phyloP scores from a whole-genome alignment of 108 stramenopile genomes.

The Thalassiosira profunda region DNA sequence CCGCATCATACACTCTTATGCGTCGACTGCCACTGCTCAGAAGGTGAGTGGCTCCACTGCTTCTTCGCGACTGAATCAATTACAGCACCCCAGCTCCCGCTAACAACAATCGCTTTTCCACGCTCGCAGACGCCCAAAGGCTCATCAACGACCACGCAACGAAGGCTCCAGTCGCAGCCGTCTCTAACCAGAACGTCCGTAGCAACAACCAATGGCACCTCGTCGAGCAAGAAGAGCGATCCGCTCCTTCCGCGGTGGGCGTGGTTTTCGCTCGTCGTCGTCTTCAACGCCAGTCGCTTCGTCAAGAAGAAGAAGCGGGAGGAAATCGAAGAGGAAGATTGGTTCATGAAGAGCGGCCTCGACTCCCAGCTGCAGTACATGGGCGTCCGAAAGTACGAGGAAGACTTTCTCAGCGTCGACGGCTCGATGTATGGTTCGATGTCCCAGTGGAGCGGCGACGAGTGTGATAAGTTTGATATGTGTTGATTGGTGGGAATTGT shows the following conservation, averaged over 20 bases:
- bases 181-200: background rate
- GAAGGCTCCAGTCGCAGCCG: no score
- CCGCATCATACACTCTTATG: background rate
- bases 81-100: background rate
- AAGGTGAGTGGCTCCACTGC: background rate
- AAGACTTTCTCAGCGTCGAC: conserved; percentile 16
- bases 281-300: conserved; percentile 10
- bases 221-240: conserved; percentile 1
- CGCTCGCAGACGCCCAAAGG: no score
- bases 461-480: no score
- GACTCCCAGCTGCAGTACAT: conserved; percentile 3
- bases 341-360: conserved; percentile 1
- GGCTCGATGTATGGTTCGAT: conserved; percentile 14
- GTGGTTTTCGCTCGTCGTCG: conserved; percentile 15
- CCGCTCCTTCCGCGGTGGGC: conserved; percentile 7
- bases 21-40: background rate
- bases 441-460: conserved; percentile 1
- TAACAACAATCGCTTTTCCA: no score
- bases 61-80: background rate
- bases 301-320: background rate
- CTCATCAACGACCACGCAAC: background rate
- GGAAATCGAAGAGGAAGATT: conserved; percentile 3
- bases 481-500: no score
- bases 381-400: conserved; percentile 12
- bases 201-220: background rate